A percentile compares a stretch with the other conserved stretches of the same genome.
These are phyloP conservation scores for Clavispora vitiphila DNA, from an alignment of 805 yeast species.

Conservation along the genomic window DNA sequence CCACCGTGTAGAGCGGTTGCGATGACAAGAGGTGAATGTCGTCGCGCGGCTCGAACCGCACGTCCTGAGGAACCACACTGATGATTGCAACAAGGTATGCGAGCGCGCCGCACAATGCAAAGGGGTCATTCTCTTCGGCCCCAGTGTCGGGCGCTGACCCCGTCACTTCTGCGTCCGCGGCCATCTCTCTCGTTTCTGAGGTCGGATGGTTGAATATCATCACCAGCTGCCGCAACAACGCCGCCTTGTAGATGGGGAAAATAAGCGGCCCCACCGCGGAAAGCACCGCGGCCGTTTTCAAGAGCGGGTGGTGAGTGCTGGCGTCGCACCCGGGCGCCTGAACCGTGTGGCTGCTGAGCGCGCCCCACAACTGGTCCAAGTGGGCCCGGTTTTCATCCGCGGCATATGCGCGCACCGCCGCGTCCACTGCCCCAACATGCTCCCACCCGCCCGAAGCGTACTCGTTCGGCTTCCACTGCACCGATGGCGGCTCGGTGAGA, in stretches of 20 bases:
- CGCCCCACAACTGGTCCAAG: constrained; percentile 15
- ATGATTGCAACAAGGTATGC: constrained; percentile 55
- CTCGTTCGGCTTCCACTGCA: constrained; percentile 37
- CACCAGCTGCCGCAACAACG: constrained; percentile 53
- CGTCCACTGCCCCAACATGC: constrained; percentile 30
- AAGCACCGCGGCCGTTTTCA: constrained; percentile 41
- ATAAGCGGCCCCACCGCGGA: constrained; percentile 58
- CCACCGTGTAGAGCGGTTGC: constrained; percentile 57
- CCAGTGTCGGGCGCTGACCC: too few relatives aligned
- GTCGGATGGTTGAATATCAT: constrained; percentile 24
- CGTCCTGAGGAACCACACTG: constrained; percentile 59
- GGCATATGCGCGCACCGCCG: constrained; percentile 21
- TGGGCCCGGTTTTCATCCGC: constrained; percentile 13
- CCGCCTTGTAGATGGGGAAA: constrained; percentile 60
- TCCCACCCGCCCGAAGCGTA: constrained; percentile 40
- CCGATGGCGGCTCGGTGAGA: constrained; percentile 41
- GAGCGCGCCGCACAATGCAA: constrained; percentile 34
- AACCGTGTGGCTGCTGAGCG: constrained; percentile 8
- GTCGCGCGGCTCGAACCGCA: constrained; percentile 21
- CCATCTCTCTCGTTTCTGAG: neutral
- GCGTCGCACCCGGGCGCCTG: neutral
- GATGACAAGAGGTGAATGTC: constrained; percentile 18
- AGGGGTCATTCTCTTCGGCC: constrained; percentile 6
- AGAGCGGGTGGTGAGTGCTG: constrained; percentile 46
- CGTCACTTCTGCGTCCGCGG: constrained; percentile 1